Evolutionary conservation across 2,329 filamentous ascomycete genomes (phyloP).

Genomic region (Didymella sp.): DNA sequence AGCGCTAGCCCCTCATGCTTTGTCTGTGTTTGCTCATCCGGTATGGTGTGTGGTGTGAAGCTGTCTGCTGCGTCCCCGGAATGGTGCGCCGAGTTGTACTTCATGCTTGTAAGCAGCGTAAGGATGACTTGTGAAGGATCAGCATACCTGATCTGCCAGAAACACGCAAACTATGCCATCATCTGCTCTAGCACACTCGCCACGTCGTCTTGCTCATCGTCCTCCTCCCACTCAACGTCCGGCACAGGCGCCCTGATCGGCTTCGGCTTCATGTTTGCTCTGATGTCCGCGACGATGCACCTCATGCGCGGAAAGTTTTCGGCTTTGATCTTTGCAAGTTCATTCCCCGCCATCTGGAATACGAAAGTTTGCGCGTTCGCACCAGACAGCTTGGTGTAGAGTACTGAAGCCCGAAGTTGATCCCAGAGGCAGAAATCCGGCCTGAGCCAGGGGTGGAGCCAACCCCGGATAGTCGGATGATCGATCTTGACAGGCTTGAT

Average conservation of each 20-base stretch:
- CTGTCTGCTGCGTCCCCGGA: too few relatives aligned
- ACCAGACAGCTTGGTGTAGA: slow-evolving; percentile 35
- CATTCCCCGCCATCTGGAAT: slow-evolving; percentile 51
- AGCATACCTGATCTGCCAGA: neutral
- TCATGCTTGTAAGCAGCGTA: neutral
- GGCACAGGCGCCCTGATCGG: slow-evolving; percentile 29
- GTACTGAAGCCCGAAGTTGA: slow-evolving; percentile 54
- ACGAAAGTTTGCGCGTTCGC: slow-evolving; percentile 35
- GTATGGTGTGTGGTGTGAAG: too few relatives aligned
- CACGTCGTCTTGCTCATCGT: slow-evolving; percentile 19
- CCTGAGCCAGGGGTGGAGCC: slow-evolving; percentile 24
- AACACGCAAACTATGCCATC: neutral
- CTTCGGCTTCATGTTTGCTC: slow-evolving; percentile 42
- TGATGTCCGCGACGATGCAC: slow-evolving; percentile 30
- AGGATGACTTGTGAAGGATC: too few relatives aligned
- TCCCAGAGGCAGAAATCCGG: slow-evolving; percentile 49
- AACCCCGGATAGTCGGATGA: slow-evolving; percentile 21
- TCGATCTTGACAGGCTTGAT: slow-evolving; percentile 26
- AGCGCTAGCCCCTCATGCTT: too few relatives aligned
- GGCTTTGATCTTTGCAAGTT: slow-evolving; percentile 51
- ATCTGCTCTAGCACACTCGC: neutral
- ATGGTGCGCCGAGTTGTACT: neutral
- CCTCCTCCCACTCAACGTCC: slow-evolving; percentile 17
- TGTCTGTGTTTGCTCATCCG: neutral
- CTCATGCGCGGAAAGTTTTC: slow-evolving; percentile 13